Percentiles rank a stretch among this genome's conserved stretches.
These are phyloP conservation scores for Asterophora parasitica DNA, from an alignment of 768 basidiomycete genomes.

Conservation along the genomic window DNA sequence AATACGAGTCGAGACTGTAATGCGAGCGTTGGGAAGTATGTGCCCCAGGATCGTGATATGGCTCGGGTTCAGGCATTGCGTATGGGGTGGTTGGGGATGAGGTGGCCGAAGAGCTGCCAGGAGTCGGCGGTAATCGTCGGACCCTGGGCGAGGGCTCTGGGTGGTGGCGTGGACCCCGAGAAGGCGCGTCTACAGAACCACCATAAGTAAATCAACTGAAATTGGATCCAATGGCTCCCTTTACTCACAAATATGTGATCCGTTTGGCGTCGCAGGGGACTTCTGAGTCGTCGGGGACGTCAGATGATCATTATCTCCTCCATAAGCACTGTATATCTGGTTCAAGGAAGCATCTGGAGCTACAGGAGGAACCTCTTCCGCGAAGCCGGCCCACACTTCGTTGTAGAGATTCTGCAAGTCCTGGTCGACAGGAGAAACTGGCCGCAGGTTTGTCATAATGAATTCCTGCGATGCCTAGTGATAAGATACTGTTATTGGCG, in stretches of 20 bases:
- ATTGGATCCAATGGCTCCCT: not conserved
- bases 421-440: conserved; percentile 52
- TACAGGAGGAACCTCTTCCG: conserved; percentile 33
- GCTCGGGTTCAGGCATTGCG: conserved; percentile 42
- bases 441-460: conserved; percentile 35
- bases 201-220: conserved; percentile 4
- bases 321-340: conserved; percentile 35
- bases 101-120: conserved; percentile 28
- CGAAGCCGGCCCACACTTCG: conserved; percentile 67
- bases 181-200: conserved; percentile 11
- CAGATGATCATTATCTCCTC: conserved; percentile 21
- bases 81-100: conserved; percentile 21
- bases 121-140: conserved; percentile 43
- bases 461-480: conserved; percentile 45
- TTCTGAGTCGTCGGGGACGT: conserved; percentile 10
- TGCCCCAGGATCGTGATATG: conserved; percentile 26
- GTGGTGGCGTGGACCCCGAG: conserved; percentile 12
- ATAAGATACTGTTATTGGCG: conserved; percentile 21
- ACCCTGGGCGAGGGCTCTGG: conserved; percentile 23
- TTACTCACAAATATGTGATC: conserved; percentile 18
- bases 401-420: conserved; percentile 73
- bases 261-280: conserved; percentile 12
- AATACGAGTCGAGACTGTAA: conserved; percentile 23
- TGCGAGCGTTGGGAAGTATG: conserved; percentile 18
- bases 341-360: conserved; percentile 31